A percentile compares a stretch with the other conserved stretches of the same genome.
Conservation (phyloP, 805 yeast species). For the Kodamaea neixiangensis region DNA sequence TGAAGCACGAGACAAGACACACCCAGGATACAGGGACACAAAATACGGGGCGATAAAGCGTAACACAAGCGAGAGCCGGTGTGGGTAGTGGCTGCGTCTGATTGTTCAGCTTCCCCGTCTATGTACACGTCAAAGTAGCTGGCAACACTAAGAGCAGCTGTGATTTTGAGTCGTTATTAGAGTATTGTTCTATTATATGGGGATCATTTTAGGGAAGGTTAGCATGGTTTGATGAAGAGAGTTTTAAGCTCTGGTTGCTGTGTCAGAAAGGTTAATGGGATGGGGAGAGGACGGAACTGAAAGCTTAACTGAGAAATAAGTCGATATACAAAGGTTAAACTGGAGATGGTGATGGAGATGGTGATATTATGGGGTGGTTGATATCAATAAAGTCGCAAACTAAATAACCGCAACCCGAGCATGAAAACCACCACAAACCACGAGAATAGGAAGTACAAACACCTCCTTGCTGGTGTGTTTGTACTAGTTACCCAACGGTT, state of each 20-base stretch:
- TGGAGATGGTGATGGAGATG: too few species aligned
- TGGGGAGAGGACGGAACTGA: too few species aligned
- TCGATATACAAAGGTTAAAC: too few species aligned
- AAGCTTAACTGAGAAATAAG: too few species aligned
- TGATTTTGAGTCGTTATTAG: background rate
- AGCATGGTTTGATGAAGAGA: background rate
- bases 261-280: too few species aligned
- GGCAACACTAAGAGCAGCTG: background rate
- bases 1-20: background rate
- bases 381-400: background rate
- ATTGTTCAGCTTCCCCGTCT: slow-evolving; percentile 1
- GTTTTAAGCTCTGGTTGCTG: background rate
- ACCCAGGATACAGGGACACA: background rate
- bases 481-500: background rate
- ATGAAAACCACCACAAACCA: background rate
- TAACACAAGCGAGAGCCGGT: slow-evolving; percentile 1
- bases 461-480: background rate
- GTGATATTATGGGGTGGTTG: background rate
- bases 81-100: background rate
- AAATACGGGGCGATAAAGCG: background rate
- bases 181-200: background rate
- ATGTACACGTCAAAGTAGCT: background rate
- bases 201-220: background rate
- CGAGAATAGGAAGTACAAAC: background rate
- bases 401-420: background rate